These are phyloP conservation scores for Alloascoidea africana DNA, from an alignment of 805 yeast species.

Conservation along the genomic window DNA sequence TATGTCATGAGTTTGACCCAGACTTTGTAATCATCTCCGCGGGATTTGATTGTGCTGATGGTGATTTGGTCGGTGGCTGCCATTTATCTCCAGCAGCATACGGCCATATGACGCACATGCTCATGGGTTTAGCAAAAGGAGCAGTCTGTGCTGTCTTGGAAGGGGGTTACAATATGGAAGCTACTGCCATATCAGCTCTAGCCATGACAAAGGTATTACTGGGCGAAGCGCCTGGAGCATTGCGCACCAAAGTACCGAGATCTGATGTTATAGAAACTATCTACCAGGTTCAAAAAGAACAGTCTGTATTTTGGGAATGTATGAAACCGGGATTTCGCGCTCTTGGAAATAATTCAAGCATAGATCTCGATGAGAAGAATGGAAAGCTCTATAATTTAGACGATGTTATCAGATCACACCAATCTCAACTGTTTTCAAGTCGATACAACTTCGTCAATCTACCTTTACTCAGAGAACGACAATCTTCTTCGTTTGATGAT, in stretches of 20 bases:
- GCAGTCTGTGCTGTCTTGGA: conserved; percentile 80
- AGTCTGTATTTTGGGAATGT: conserved; percentile 79
- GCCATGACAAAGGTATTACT: conserved; percentile 83
- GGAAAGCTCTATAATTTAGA: conserved; percentile 30
- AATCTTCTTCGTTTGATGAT: conserved; percentile 39
- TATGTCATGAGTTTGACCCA: conserved; percentile 79
- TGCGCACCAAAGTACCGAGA: conserved; percentile 51
- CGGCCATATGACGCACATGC: conserved; percentile 89
- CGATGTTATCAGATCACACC: conserved; percentile 65
- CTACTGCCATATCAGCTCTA: conserved; percentile 80
- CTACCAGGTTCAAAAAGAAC: conserved; percentile 65
- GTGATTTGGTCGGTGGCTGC: conserved; percentile 94
- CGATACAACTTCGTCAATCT: conserved; percentile 46
- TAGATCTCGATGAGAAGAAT: neutral
- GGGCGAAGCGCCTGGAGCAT: conserved; percentile 87
- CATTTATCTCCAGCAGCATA: conserved; percentile 92
- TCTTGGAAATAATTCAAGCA: conserved; percentile 5
- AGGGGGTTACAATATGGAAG: conserved; percentile 91
- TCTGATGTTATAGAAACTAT: conserved; percentile 67
- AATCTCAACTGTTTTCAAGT: conserved; percentile 38
- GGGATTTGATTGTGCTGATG: conserved; percentile 98
- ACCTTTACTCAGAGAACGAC: conserved; percentile 37
- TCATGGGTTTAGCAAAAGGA: conserved; percentile 80
- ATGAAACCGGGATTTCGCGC: conserved; percentile 49
- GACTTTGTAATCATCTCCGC: conserved; percentile 87